Evolutionary conservation across 2,329 filamentous ascomycete species (phyloP), one percentile per base, ranked within the genome.

Genomic region (Akanthomyces dipterigenus): DNA sequence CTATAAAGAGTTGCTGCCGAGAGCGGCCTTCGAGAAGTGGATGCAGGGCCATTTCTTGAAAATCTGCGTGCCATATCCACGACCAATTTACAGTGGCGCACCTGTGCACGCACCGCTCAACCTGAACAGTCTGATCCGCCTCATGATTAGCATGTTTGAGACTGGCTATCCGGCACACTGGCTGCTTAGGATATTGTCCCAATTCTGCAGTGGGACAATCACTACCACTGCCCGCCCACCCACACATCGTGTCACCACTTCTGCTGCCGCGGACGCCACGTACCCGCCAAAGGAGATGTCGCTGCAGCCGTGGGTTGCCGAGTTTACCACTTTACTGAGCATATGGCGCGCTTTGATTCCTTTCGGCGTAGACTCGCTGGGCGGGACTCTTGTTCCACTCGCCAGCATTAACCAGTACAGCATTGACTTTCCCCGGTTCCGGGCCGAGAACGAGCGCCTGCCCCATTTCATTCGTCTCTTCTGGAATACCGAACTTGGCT

Each of bases 81-180:
- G 67, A 2, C 63, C 62, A 6, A 46, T 56, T 6, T 22, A 43
- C 34, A 66, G 60, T 49, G 42, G 46, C 20, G 38, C 55, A 2
- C 66, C 65, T 1, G 64, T 71, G 1, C 40, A 69, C 61, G 64
- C 67, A 20, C 70, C 68, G 6, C 64, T 70, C 16, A 70, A 70
- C 50, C 40, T 67, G 8, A 67, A 66, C 3, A 55, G 62, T 3
- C 60, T 70, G 22, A 36, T 71, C 8, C 61, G 64, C 20, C 59
- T 71, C 16, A 49, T 68, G 1, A 36, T 24, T 1, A 64, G 64
- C 22, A 60, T 70, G 60, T 56, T 61, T 14, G 65, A 65, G 12
- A 62, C 65, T 11, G 68, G 70, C 16, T 71, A 70, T 50, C 68
- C 70, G 2, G 64, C 67, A 24, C 68, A 71, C 54, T 71, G 69